phyloP scores from a whole-genome alignment of 129 eudicot genomes.

The Saposhnikovia divaricata region DNA sequence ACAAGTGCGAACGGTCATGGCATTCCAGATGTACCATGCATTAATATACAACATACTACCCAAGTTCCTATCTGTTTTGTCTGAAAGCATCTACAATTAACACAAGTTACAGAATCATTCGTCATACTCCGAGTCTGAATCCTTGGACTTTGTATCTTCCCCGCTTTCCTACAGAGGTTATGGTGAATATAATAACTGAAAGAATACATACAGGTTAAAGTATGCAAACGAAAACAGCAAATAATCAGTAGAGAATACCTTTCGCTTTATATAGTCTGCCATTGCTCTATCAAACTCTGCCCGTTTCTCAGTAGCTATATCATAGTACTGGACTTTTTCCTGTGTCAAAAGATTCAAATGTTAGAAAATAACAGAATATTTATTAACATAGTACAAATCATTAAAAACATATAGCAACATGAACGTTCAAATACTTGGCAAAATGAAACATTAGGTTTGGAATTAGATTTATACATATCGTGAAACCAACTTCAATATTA shows the following conservation, averaged over 20 bases:
- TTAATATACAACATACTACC: conserved; percentile 6
- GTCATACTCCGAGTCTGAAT: conserved; percentile 48
- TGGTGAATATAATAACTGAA: conserved; percentile 2
- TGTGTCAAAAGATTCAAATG: conserved; percentile 14
- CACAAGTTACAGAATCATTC: conserved; percentile 11
- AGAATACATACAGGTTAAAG: not conserved
- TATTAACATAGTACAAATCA: not conserved
- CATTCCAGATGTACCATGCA: conserved; percentile 3
- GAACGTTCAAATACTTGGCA: too few relatives aligned
- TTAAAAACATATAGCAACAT: not conserved
- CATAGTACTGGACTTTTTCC: conserved; percentile 91
- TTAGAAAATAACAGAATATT: not conserved
- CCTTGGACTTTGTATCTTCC: conserved; percentile 36
- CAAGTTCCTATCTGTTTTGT: not conserved
- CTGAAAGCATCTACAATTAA: not conserved
- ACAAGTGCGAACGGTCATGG: not conserved
- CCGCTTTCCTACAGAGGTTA: conserved; percentile 55
- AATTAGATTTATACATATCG: too few relatives aligned
- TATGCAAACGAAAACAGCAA: not conserved
- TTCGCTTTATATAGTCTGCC: conserved; percentile 43
- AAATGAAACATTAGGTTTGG: too few relatives aligned
- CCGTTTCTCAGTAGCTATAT: conserved; percentile 76
- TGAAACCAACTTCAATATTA: too few relatives aligned
- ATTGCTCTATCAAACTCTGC: conserved; percentile 70
- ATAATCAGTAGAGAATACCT: conserved; percentile 27